Base-by-base conservation (phyloP, 305 asterid species). In the Solanum aculeatissimum region DNA sequence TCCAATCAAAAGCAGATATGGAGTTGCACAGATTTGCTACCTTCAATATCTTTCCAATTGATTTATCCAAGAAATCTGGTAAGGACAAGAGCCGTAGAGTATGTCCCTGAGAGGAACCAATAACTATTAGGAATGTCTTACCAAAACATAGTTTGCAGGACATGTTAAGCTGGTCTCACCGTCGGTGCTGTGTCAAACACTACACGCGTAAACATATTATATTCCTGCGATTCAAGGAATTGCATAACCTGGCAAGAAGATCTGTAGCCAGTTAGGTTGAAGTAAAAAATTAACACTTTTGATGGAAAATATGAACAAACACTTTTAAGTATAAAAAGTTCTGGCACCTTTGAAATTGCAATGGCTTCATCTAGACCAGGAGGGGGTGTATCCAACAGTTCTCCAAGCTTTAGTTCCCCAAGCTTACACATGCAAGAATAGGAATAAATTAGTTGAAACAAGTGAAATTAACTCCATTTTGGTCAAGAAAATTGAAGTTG, bases 121-220 rank as follows among this genome's bases (percentile, higher is more conserved):
- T 70, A 65, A 83, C 38, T 78, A 85, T 84, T 65, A 84, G 53
- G 63, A 62, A 87, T 55, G 13, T 42, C 40, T 57, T 51, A 40
- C 80, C 66, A 77, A 29, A 77, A 49, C 42, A 55, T 58, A 87
- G 71, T 81, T 57, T 72, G 47, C 84, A 29, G 80, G 65, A 72
- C 49, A 66, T 51, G 65, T 32, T 57, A 43, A 19, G 19, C 54
- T n/a, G 69, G 78, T 78, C 92, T 89, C 87, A 95, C 98, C 82
- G 98, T 95, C 49, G 98, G 98, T 77, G 98, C 98, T 1, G 98
- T 95, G 84, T 95, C 95, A 83, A 95, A 95, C 87, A 95, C 97
- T 83, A 94, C 91, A 29, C 98, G 94, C 8, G 92, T 93, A 88
- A 92, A 95, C 90, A 84, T 90, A 83, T 80, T 90, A 83, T 92